phyloP scores from a whole-genome alignment of 176 grass and related monocot genomes.

The Secale cereale region DNA sequence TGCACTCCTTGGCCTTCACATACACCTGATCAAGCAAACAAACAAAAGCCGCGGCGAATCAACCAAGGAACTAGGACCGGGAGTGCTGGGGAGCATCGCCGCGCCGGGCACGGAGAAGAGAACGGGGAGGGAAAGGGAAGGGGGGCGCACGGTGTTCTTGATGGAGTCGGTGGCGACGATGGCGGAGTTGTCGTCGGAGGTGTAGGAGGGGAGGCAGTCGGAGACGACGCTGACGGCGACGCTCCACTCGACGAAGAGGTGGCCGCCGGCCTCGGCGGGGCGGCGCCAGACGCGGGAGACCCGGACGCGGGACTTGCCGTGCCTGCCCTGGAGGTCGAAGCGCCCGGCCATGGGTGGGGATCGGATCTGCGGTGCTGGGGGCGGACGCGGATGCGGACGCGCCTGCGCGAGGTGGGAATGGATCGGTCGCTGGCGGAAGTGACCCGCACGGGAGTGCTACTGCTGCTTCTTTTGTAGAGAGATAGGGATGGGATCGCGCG shows the following conservation, averaged over 20 bases:
- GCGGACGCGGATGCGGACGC: not conserved
- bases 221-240: conserved; percentile 76
- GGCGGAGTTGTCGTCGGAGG: conserved; percentile 78
- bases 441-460: not conserved
- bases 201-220: conserved; percentile 85
- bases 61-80: not conserved
- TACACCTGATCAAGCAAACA: conserved; percentile 52
- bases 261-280: conserved; percentile 25
- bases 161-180: conserved; percentile 97
- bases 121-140: not conserved
- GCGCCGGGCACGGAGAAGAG: not conserved
- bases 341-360: conserved; percentile 50
- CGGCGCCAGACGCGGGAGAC: conserved; percentile 75
- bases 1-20: conserved; percentile 91
- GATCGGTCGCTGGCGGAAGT: too few relatives aligned
- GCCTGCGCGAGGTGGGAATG: not conserved
- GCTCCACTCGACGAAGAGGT: conserved; percentile 82
- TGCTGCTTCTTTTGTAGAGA: not conserved
- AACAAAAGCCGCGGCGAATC: not conserved
- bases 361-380: not conserved
- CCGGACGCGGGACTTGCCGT: conserved; percentile 87
- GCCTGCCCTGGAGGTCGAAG: conserved; percentile 71
- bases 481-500: not conserved
- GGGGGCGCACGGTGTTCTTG: conserved; percentile 68
- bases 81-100: not conserved